Conservation (phyloP, 495 filamentous ascomycete species). For the Acidiella bohemica region DNA sequence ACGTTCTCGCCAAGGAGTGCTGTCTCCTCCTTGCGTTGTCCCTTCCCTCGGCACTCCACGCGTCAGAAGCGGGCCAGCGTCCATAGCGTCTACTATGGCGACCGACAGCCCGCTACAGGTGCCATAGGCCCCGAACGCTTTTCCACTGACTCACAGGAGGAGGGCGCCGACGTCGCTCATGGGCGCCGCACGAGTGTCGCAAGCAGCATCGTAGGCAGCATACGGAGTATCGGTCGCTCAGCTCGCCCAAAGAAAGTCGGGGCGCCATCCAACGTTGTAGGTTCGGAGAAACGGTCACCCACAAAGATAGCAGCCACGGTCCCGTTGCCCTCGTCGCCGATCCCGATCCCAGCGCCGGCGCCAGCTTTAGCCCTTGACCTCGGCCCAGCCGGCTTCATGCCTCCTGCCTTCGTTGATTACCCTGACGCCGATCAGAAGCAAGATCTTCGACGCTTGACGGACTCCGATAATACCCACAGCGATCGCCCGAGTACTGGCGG, state of each 20-base stretch:
- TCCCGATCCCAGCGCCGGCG: constrained; percentile 6
- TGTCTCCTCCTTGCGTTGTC: not conserved
- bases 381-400: constrained; percentile 2
- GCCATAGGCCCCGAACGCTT: not conserved
- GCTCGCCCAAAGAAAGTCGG: constrained; percentile 1
- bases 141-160: not conserved
- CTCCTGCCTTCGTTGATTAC: not conserved
- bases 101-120: not conserved
- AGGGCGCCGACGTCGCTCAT: not conserved
- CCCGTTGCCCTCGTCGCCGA: constrained; percentile 6
- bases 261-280: too few relatives aligned
- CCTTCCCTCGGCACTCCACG: not conserved
- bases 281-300: too few relatives aligned
- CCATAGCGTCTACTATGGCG: not conserved
- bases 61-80: constrained; percentile 1
- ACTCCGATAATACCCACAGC: not conserved
- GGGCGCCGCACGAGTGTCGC: constrained; percentile 6
- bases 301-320: too few relatives aligned
- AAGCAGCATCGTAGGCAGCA: constrained; percentile 7
- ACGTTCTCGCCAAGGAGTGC: not conserved
- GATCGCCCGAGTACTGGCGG: not conserved
- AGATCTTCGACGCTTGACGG: not conserved
- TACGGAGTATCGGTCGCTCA: constrained; percentile 1
- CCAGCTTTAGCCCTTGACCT: constrained; percentile 10
- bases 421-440: not conserved